These are phyloP conservation scores for Didymella pomorum DNA, from an alignment of 2,329 filamentous ascomycete genomes.

Conservation along the genomic window DNA sequence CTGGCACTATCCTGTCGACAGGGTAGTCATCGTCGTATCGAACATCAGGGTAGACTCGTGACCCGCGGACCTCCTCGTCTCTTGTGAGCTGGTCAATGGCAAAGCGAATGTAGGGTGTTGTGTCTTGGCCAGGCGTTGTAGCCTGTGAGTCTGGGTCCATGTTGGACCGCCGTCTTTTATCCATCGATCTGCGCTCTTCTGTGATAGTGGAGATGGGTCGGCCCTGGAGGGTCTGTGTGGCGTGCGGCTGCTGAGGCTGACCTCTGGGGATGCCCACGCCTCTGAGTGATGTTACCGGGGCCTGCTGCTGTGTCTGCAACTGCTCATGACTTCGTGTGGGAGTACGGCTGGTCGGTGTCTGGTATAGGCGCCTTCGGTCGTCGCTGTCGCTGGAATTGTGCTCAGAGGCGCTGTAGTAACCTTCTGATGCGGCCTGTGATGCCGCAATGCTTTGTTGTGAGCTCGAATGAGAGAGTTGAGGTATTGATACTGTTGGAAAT, in stretches of 20 bases:
- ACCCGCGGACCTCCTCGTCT: slow-evolving; percentile 69
- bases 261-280: slow-evolving; percentile 46
- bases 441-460: slow-evolving; percentile 59
- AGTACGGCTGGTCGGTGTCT: slow-evolving; percentile 49
- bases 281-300: slow-evolving; percentile 44
- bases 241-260: slow-evolving; percentile 26
- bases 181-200: slow-evolving; percentile 42
- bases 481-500: slow-evolving; percentile 48
- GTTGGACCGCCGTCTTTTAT: slow-evolving; percentile 29
- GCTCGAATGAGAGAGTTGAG: slow-evolving; percentile 50
- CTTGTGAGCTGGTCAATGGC: slow-evolving; percentile 87
- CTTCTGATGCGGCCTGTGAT: slow-evolving; percentile 58
- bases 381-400: slow-evolving; percentile 49
- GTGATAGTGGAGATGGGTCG: slow-evolving; percentile 45
- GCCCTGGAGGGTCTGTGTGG: slow-evolving; percentile 25
- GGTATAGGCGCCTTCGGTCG: slow-evolving; percentile 41
- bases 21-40: slow-evolving; percentile 55
- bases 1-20: slow-evolving; percentile 58
- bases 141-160: slow-evolving; percentile 48
- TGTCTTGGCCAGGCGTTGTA: slow-evolving; percentile 74
- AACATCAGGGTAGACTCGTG: slow-evolving; percentile 57
- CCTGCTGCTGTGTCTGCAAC: slow-evolving; percentile 36
- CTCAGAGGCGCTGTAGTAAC: slow-evolving; percentile 60
- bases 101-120: slow-evolving; percentile 87
- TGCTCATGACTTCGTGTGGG: slow-evolving; percentile 51